These are phyloP conservation scores for Nicotiana attenuata DNA, from an alignment of 257 asterid genomes.

Conservation along the genomic window DNA sequence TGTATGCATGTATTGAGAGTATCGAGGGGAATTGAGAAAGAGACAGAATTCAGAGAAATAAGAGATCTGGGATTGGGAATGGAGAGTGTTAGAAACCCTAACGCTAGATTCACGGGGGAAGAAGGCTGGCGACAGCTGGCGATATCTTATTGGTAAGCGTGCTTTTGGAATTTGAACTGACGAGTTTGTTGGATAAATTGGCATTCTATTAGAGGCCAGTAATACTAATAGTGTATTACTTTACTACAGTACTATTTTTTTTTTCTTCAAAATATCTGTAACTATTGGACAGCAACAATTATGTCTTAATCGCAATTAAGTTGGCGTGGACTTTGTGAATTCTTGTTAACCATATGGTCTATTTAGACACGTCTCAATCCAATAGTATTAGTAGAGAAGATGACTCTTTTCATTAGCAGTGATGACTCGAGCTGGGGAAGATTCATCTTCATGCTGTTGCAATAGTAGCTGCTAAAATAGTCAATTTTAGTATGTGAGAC, in stretches of 20 bases:
- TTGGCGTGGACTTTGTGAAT: background rate
- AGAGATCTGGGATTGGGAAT: slow-evolving; percentile 8
- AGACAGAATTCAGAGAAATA: slow-evolving; percentile 10
- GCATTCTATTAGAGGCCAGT: background rate
- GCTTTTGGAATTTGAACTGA: slow-evolving; percentile 3
- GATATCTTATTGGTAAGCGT: slow-evolving; percentile 25
- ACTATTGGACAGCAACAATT: background rate
- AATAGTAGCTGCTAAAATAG: background rate
- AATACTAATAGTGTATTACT: too few species aligned
- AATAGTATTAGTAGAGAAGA: too few species aligned
- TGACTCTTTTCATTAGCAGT: too few species aligned
- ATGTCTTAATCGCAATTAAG: background rate
- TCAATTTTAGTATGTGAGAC: background rate
- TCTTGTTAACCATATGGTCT: too few species aligned
- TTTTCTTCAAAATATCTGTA: too few species aligned
- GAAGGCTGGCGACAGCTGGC: slow-evolving; percentile 29
- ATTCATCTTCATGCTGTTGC: background rate
- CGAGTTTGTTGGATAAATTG: background rate
- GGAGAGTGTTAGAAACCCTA: slow-evolving; percentile 25
- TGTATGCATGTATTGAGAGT: slow-evolving; percentile 22
- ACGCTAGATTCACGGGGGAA: slow-evolving; percentile 23
- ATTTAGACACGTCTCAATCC: too few species aligned
- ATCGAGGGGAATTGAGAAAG: slow-evolving; percentile 19
- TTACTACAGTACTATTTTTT: too few species aligned
- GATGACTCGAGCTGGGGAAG: background rate